A percentile compares a stretch with the other conserved stretches of the same genome.
phyloP scores from a whole-genome alignment of 306 rosid species.

The Purshia tridentata region DNA sequence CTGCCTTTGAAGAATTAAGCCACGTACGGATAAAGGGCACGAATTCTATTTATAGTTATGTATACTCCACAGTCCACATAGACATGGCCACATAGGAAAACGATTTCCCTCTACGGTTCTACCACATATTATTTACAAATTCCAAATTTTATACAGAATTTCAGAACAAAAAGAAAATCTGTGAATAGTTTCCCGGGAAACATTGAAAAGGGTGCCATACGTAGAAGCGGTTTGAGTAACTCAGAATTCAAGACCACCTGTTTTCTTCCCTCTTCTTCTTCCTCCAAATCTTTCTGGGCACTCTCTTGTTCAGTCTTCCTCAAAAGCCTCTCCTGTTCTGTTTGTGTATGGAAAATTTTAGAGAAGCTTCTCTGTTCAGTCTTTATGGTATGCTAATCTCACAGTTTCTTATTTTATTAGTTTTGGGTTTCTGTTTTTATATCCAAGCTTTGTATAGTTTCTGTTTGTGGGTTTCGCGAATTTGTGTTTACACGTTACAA shows the following conservation, averaged over 20 bases:
- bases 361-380: conserved; percentile 9
- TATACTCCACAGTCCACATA: not conserved
- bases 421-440: conserved; percentile 20
- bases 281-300: conserved; percentile 9
- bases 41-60: not conserved
- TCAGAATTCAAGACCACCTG: conserved; percentile 23
- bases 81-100: not conserved
- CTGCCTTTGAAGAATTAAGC: conserved; percentile 37
- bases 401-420: conserved; percentile 5
- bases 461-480: conserved; percentile 20
- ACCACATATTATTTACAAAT: not conserved
- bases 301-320: not conserved
- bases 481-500: conserved; percentile 7
- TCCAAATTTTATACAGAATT: not conserved
- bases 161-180: not conserved
- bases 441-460: not conserved
- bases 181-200: conserved; percentile 31
- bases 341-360: conserved; percentile 1
- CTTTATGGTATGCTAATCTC: conserved; percentile 18
- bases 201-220: conserved; percentile 39
- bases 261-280: conserved; percentile 20
- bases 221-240: conserved; percentile 47
- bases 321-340: not conserved
- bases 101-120: not conserved
- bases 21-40: conserved; percentile 20